phyloP scores from a whole-genome alignment of 306 rosid species.

The Adenanthera pavonina region DNA sequence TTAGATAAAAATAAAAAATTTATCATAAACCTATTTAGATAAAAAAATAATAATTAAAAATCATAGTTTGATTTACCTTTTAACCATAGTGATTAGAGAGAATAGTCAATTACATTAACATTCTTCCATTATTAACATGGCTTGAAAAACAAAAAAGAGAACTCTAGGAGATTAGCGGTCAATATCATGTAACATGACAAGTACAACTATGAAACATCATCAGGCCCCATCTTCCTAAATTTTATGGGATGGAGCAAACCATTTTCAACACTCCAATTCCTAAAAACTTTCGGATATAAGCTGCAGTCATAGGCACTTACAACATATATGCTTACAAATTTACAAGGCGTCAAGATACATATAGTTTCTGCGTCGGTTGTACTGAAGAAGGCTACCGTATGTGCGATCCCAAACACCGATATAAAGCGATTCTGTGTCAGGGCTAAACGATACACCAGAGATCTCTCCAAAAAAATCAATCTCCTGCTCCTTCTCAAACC shows the following conservation, averaged over 20 bases:
- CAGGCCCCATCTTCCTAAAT: slow-evolving; percentile 37
- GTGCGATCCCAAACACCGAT: slow-evolving; percentile 86
- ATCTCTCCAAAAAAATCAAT: slow-evolving; percentile 73
- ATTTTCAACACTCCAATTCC: slow-evolving; percentile 40
- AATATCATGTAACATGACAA: slow-evolving; percentile 35
- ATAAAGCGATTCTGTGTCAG: slow-evolving; percentile 79
- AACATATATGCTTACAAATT: slow-evolving; percentile 37
- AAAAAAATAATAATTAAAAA: too few relatives aligned
- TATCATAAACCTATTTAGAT: too few relatives aligned
- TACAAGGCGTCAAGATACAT: slow-evolving; percentile 64
- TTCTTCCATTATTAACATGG: neutral
- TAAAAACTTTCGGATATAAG: slow-evolving; percentile 27
- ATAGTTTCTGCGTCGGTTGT: slow-evolving; percentile 59
- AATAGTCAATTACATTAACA: too few relatives aligned
- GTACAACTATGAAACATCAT: slow-evolving; percentile 23
- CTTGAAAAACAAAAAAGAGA: neutral
- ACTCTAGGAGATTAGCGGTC: slow-evolving; percentile 15
- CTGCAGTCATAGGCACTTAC: slow-evolving; percentile 29
- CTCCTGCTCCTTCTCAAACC: slow-evolving; percentile 67
- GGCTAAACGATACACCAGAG: slow-evolving; percentile 78
- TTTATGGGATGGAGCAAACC: slow-evolving; percentile 33
- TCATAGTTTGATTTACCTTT: too few relatives aligned
- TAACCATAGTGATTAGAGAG: too few relatives aligned
- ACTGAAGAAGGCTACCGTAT: slow-evolving; percentile 83
- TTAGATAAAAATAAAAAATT: too few relatives aligned